Base-by-base conservation (phyloP, 345 rosid species). In the Cochlearia excelsa region DNA sequence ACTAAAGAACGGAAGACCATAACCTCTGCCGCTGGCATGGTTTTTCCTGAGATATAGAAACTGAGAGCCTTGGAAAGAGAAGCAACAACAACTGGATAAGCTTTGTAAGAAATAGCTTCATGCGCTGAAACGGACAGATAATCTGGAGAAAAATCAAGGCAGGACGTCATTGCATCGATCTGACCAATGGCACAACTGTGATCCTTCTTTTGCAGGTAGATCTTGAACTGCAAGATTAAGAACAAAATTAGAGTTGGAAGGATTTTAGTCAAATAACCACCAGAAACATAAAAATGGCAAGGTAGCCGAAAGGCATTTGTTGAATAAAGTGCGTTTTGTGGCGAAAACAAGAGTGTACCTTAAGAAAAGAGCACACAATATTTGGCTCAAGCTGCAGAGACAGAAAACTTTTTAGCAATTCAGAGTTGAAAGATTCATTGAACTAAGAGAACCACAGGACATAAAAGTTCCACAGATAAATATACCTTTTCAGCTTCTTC, bases 51-150 rank as follows among this genome's bases (percentile, higher is more conserved):
- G 64, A 76, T 52, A 29, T 74, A 85, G 72, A 84, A 85, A 56
- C 77, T 82, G 61, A 87, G 78, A 53, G 85, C 78, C 77, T 66
- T 83, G 68, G 95, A 87, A 47, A 93, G 79, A 73, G 83, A 74
- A 44, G 94, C 85, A 61, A 77, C 80, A 11, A 97, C 99, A 63
- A 87, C 84, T 9, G 80, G 72, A 75, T 82, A 85, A 50, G 85
- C 86, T 51, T 59, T 83, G 52, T 83, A 93, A 75, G 99, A 94
- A 49, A 93, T 71, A 72, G 99, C 97, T 81, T 93, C 99, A 76
- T 93, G 99, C 1, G 97, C 95, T 67, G 99, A 63, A 30, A 93
- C 95, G 66, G 80, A 79, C 43, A 93, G 79, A 73, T 78, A 89
- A 55, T 89, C 92, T 40, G 97, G 84, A 67, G 87, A 75, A 73